A percentile compares a stretch with the other conserved stretches of the same genome.
These are phyloP conservation scores for Parmelia sp. DNA, from an alignment of 495 filamentous ascomycete genomes.

Conservation along the genomic window DNA sequence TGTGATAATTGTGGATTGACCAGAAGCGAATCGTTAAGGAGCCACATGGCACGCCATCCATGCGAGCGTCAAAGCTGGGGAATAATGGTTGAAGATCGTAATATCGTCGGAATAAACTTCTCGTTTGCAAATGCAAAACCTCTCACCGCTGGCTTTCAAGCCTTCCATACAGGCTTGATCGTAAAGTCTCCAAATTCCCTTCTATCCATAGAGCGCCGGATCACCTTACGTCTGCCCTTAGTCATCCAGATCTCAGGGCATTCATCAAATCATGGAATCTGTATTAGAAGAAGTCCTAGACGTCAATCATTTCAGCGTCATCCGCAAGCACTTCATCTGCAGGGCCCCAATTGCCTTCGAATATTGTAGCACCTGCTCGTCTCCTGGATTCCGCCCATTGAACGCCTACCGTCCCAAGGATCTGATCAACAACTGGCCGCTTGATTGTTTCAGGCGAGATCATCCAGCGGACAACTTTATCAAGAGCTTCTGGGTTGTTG, in stretches of 20 bases:
- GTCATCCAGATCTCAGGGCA: slow-evolving; percentile 15
- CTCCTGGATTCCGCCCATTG: slow-evolving; percentile 69
- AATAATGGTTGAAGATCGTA: slow-evolving; percentile 17
- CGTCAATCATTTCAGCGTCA: slow-evolving; percentile 70
- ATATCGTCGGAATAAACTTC: slow-evolving; percentile 10
- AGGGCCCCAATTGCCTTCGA: slow-evolving; percentile 93
- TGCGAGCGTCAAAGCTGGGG: slow-evolving; percentile 7
- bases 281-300: slow-evolving; percentile 30
- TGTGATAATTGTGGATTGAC: slow-evolving; percentile 1
- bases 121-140: slow-evolving; percentile 19
- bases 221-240: not conserved
- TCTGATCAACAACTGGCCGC: slow-evolving; percentile 66
- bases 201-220: slow-evolving; percentile 20
- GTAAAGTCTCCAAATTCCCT: slow-evolving; percentile 4
- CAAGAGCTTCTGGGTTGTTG: slow-evolving; percentile 61
- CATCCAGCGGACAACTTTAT: slow-evolving; percentile 85
- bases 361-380: slow-evolving; percentile 80
- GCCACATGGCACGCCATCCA: not conserved
- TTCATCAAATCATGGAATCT: slow-evolving; percentile 5
- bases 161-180: slow-evolving; percentile 6
- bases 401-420: slow-evolving; percentile 61
- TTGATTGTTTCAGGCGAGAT: slow-evolving; percentile 65
- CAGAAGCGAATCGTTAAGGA: slow-evolving; percentile 1
- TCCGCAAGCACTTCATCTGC: slow-evolving; percentile 62
- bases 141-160: slow-evolving; percentile 3